Percentiles rank a stretch among this genome's conserved stretches.
These are phyloP conservation scores for Raffaelea deltoideospora DNA, from an alignment of 2,329 filamentous ascomycete species.

Conservation along the genomic window DNA sequence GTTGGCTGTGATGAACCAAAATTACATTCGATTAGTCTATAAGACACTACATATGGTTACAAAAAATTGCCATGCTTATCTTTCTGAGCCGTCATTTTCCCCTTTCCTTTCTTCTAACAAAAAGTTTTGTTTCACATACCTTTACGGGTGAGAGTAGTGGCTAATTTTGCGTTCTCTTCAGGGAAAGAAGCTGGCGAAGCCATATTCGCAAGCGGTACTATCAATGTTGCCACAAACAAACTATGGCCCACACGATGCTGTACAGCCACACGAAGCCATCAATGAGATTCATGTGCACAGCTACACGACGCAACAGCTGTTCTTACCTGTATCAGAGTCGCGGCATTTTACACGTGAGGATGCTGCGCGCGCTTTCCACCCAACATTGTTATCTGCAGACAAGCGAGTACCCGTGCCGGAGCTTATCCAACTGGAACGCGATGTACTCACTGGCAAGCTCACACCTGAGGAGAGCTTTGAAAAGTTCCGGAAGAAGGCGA, in stretches of 20 bases:
- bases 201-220: conserved; percentile 63
- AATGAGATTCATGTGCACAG: conserved; percentile 51
- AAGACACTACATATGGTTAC: conserved; percentile 90
- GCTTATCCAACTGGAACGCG: conserved; percentile 39
- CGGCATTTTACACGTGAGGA: conserved; percentile 48
- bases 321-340: conserved; percentile 48
- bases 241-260: conserved; percentile 34
- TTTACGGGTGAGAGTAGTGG: neutral
- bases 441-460: conserved; percentile 21
- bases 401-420: conserved; percentile 46
- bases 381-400: conserved; percentile 44
- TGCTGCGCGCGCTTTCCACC: conserved; percentile 49
- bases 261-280: conserved; percentile 38
- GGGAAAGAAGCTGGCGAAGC: conserved; percentile 61
- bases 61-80: conserved; percentile 36
- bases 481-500: conserved; percentile 20
- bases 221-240: conserved; percentile 64
- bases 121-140: neutral
- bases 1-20: conserved; percentile 35
- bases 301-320: conserved; percentile 48
- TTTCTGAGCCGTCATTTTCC: conserved; percentile 41
- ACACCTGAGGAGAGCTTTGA: conserved; percentile 8
- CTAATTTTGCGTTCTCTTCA: conserved; percentile 19
- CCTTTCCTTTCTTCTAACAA: conserved; percentile 4
- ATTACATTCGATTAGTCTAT: conserved; percentile 98